Conservation (phyloP, 1,284 basidiomycete species). For the Malassezia pachydermatis region DNA sequence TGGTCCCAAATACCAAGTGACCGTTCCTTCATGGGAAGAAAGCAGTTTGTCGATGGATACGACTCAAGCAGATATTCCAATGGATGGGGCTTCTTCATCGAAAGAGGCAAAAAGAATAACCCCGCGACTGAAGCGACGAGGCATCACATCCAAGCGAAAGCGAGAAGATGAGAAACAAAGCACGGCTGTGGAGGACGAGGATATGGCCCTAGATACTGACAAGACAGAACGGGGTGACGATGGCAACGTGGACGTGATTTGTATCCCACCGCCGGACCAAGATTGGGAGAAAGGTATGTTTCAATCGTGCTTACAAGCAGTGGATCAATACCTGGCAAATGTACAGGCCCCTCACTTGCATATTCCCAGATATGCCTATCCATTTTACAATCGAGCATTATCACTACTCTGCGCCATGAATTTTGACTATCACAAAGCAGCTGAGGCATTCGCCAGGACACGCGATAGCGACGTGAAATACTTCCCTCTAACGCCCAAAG, state of each 20-base stretch:
- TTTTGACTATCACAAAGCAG: neutral
- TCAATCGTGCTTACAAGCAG: slow-evolving; percentile 46
- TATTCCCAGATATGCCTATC: slow-evolving; percentile 55
- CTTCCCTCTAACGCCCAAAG: slow-evolving; percentile 58
- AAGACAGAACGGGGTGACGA: slow-evolving; percentile 68
- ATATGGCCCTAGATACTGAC: too few species aligned
- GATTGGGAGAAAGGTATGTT: slow-evolving; percentile 5
- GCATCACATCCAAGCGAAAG: too few species aligned
- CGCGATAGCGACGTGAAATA: slow-evolving; percentile 46
- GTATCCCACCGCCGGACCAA: slow-evolving; percentile 47
- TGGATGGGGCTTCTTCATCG: slow-evolving; percentile 16
- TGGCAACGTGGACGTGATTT: slow-evolving; percentile 59
- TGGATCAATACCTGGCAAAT: slow-evolving; percentile 65
- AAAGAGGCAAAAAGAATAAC: neutral
- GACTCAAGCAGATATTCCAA: too few species aligned
- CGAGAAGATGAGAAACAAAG: slow-evolving; percentile 22
- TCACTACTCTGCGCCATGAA: slow-evolving; percentile 57
- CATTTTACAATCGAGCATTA: slow-evolving; percentile 77
- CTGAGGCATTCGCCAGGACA: neutral
- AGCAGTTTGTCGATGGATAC: too few species aligned
- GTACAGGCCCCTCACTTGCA: slow-evolving; percentile 22
- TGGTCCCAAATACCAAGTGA: slow-evolving; percentile 74
- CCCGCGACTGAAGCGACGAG: too few species aligned
- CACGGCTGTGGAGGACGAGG: too few species aligned
- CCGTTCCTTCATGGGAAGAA: slow-evolving; percentile 36